A percentile compares a stretch with the other conserved stretches of the same genome.
These are phyloP conservation scores for Rhododendron kiyosumense DNA, from an alignment of 148 eudicot genomes.

Conservation along the genomic window DNA sequence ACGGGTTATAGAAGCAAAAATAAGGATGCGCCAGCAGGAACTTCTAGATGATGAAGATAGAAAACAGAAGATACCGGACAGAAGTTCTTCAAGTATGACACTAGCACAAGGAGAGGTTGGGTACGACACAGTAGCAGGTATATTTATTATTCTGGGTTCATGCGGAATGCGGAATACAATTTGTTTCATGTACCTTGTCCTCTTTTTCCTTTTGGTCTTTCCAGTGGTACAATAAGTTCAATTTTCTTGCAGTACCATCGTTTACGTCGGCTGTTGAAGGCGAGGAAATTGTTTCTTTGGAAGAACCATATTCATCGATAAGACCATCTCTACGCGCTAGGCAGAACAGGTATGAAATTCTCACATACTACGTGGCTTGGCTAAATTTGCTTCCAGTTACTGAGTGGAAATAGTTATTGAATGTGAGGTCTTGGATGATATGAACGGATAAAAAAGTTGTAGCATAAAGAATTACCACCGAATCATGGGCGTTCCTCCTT, in stretches of 20 bases:
- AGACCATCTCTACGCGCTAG: constrained; percentile 48
- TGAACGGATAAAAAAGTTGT: neutral
- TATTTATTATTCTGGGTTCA: neutral
- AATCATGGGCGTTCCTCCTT: neutral
- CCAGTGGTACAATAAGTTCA: neutral
- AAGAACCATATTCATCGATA: constrained; percentile 35
- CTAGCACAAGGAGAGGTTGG: constrained; percentile 40
- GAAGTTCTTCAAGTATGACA: constrained; percentile 39
- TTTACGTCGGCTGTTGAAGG: constrained; percentile 38
- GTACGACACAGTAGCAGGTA: constrained; percentile 52
- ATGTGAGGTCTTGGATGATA: neutral
- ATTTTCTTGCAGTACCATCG: constrained; percentile 23
- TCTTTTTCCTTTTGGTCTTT: neutral
- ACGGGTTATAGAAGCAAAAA: constrained; percentile 97
- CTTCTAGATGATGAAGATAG: constrained; percentile 79
- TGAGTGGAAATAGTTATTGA: neutral
- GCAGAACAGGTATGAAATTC: constrained; percentile 57
- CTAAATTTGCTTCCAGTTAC: neutral
- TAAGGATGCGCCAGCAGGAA: constrained; percentile 90
- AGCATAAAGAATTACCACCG: neutral
- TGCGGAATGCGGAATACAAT: too few relatives aligned
- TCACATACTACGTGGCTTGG: neutral
- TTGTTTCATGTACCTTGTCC: neutral
- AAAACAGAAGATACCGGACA: constrained; percentile 43
- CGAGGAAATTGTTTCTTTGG: constrained; percentile 47